Percentiles rank a stretch among this genome's conserved stretches.
Evolutionary conservation across 768 basidiomycete species (phyloP).

Genomic region (Lactarius akahatsu): DNA sequence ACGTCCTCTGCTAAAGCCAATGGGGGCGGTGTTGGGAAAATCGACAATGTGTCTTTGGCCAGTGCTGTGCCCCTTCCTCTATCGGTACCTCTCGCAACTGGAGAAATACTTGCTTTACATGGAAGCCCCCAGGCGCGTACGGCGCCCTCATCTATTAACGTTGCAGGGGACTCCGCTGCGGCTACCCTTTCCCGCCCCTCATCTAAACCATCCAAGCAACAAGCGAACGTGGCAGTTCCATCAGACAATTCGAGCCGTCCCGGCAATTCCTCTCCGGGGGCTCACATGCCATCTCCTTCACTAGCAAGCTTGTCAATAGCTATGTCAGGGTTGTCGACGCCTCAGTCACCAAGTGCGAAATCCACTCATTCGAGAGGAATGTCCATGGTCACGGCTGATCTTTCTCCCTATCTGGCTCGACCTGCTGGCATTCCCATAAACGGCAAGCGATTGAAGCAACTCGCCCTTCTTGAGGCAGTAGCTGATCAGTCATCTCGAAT

Average conservation of each 20-base stretch:
- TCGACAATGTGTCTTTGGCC: not conserved
- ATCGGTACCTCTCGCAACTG: not conserved
- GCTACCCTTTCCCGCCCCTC: not conserved
- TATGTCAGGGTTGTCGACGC: slow-evolving; percentile 18
- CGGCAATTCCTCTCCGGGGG: not conserved
- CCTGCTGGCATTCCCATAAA: slow-evolving; percentile 54
- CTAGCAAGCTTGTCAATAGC: slow-evolving; percentile 11
- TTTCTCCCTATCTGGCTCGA: slow-evolving; percentile 66
- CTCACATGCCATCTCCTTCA: slow-evolving; percentile 14
- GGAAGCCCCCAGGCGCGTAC: slow-evolving; percentile 10
- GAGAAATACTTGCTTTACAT: slow-evolving; percentile 1
- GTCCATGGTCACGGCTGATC: slow-evolving; percentile 55
- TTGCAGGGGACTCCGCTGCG: not conserved
- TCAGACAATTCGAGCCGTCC: not conserved
- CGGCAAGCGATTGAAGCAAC: slow-evolving; percentile 63
- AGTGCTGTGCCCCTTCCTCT: not conserved
- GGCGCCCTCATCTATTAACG: not conserved
- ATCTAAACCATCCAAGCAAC: slow-evolving; percentile 13
- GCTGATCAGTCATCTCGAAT: slow-evolving; percentile 71
- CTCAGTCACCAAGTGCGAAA: slow-evolving; percentile 24
- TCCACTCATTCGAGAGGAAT: slow-evolving; percentile 38
- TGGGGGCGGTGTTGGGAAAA: slow-evolving; percentile 1
- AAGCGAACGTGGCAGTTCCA: not conserved
- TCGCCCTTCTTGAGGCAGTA: slow-evolving; percentile 68
- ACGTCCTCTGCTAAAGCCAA: slow-evolving; percentile 48